Conservation (phyloP, 768 basidiomycete genomes). For the Pisolithus marmoratus region DNA sequence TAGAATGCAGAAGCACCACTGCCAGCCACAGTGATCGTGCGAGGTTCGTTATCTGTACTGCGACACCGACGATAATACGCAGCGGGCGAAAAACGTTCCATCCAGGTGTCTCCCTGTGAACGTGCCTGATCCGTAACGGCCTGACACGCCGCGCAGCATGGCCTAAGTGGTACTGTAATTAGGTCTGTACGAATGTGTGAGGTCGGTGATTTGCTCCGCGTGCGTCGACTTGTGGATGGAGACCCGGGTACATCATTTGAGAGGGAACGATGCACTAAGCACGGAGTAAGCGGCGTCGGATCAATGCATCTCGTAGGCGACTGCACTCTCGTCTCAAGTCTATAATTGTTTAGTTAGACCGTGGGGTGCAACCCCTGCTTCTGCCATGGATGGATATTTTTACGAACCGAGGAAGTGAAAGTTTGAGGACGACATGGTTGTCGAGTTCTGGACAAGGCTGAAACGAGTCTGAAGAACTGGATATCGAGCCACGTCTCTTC, state of each 20-base stretch:
- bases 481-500: constrained; percentile 33
- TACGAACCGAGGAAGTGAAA: constrained; percentile 58
- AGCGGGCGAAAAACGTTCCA: constrained; percentile 57
- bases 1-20: constrained; percentile 26
- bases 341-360: constrained; percentile 11
- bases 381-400: not conserved
- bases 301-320: constrained; percentile 34
- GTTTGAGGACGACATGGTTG: constrained; percentile 50
- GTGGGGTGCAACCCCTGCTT: not conserved
- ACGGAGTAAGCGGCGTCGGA: constrained; percentile 41
- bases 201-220: constrained; percentile 17
- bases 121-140: constrained; percentile 51
- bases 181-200: constrained; percentile 35
- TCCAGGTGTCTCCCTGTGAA: constrained; percentile 52
- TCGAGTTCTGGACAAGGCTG: constrained; percentile 20
- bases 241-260: constrained; percentile 4
- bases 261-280: constrained; percentile 46
- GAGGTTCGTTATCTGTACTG: constrained; percentile 32
- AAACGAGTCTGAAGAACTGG: constrained; percentile 10
- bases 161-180: constrained; percentile 60
- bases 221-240: constrained; percentile 11
- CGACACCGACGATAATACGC: constrained; percentile 53
- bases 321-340: constrained; percentile 38
- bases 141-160: constrained; percentile 65
- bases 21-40: constrained; percentile 23